phyloP scores from a whole-genome alignment of 2,329 filamentous ascomycete genomes.

The Botrytis fragariae region DNA sequence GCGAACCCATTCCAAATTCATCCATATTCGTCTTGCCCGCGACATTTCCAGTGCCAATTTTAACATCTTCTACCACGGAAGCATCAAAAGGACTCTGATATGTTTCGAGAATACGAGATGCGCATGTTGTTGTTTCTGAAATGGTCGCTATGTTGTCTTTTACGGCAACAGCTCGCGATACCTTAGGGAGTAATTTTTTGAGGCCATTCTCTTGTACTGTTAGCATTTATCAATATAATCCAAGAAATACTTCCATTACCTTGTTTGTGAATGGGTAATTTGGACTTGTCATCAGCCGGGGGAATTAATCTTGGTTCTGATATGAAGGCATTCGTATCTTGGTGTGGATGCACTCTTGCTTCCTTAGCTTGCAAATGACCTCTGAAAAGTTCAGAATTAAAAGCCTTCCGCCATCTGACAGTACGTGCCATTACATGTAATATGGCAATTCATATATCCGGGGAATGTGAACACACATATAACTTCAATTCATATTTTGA shows the following conservation, averaged over 20 bases:
- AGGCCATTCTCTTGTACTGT: background rate
- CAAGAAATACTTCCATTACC: background rate
- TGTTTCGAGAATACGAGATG: constrained; percentile 68
- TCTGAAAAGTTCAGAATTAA: background rate
- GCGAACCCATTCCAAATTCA: constrained; percentile 93
- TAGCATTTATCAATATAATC: background rate
- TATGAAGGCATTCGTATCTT: constrained; percentile 21
- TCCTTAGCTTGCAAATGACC: background rate
- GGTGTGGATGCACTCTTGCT: background rate
- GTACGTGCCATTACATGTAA: background rate
- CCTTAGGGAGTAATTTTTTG: background rate
- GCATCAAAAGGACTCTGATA: constrained; percentile 79
- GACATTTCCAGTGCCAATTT: constrained; percentile 55
- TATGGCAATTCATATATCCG: background rate
- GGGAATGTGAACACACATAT: background rate
- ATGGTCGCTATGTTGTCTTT: constrained; percentile 76
- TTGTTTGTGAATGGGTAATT: background rate
- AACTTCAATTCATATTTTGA: background rate
- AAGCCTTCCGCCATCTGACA: background rate
- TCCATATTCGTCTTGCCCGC: constrained; percentile 90
- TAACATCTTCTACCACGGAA: constrained; percentile 70
- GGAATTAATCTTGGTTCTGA: constrained; percentile 1
- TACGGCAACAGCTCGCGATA: constrained; percentile 44
- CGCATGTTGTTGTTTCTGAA: constrained; percentile 74
- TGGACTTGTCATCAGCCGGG: background rate